Conservation (phyloP, 768 basidiomycete genomes). For the Rhodotorula toruloides region DNA sequence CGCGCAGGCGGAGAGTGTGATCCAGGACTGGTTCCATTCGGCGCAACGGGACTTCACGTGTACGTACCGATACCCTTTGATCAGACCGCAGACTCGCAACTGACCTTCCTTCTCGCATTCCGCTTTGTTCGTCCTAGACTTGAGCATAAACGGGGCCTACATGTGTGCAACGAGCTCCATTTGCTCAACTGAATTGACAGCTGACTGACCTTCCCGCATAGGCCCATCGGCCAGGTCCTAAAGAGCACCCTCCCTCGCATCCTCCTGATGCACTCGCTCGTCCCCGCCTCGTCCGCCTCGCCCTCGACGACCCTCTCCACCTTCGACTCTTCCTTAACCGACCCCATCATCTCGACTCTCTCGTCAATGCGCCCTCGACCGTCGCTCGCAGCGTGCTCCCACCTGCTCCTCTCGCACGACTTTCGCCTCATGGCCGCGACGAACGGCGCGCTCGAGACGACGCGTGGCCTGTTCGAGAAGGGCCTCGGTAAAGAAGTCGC, state of each 20-base stretch:
- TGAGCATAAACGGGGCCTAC: slow-evolving; percentile 28
- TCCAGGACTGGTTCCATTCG: slow-evolving; percentile 32
- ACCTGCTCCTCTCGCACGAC: background rate
- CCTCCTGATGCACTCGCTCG: slow-evolving; percentile 15
- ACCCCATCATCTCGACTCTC: slow-evolving; percentile 9
- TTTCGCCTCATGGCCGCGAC: slow-evolving; percentile 24
- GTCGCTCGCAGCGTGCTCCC: background rate
- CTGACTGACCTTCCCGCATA: background rate
- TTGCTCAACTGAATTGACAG: fast-evolving
- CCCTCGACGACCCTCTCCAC: background rate
- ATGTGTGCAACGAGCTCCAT: slow-evolving; percentile 1
- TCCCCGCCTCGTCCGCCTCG: background rate
- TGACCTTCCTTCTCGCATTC: background rate
- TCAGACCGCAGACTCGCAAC: background rate
- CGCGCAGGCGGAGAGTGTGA: background rate
- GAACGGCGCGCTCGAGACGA: slow-evolving; percentile 29
- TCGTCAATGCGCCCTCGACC: background rate
- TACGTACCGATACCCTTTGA: background rate
- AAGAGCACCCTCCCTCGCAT: slow-evolving; percentile 18
- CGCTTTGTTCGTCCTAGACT: background rate
- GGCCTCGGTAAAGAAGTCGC: slow-evolving; percentile 11
- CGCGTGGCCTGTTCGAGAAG: background rate
- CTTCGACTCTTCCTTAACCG: background rate
- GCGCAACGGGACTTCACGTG: slow-evolving; percentile 34
- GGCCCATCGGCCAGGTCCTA: slow-evolving; percentile 31